A percentile compares a stretch with the other conserved stretches of the same genome.
Evolutionary conservation across 2,329 filamentous ascomycete genomes (phyloP).

Genomic region (Fusarium verticillioides): DNA sequence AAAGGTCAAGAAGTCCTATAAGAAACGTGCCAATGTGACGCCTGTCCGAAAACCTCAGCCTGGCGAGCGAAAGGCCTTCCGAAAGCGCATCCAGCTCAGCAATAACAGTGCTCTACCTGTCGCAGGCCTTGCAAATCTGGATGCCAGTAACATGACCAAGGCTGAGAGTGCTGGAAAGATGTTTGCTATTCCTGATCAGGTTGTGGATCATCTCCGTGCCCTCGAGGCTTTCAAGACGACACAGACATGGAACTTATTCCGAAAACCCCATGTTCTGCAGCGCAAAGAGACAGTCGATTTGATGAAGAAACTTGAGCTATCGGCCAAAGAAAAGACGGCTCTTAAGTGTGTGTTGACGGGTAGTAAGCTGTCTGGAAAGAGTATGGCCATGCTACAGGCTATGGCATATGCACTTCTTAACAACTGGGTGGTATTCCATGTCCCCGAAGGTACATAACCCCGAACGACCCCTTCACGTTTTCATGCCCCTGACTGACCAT

Average conservation of each 20-base stretch:
- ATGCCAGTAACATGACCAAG: constrained; percentile 63
- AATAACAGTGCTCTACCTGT: constrained; percentile 93
- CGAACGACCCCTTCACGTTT: not conserved
- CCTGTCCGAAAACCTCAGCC: constrained; percentile 68
- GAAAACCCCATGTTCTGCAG: constrained; percentile 81
- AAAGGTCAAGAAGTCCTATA: constrained; percentile 62
- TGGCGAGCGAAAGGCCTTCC: constrained; percentile 87
- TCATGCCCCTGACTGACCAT: constrained; percentile 7
- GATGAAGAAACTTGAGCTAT: constrained; percentile 69
- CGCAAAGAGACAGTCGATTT: constrained; percentile 81
- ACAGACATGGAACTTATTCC: constrained; percentile 89
- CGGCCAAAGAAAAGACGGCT: constrained; percentile 63
- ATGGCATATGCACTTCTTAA: constrained; percentile 84
- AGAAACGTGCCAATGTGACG: constrained; percentile 58
- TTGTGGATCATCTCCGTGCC: constrained; percentile 84
- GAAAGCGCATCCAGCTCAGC: constrained; percentile 90
- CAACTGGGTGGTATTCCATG: constrained; percentile 87
- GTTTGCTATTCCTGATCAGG: constrained; percentile 72
- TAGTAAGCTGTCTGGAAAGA: constrained; percentile 83
- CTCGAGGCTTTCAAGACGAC: constrained; percentile 90
- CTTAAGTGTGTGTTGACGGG: constrained; percentile 77
- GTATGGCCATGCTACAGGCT: constrained; percentile 83
- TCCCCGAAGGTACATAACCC: constrained; percentile 79
- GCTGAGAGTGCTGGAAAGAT: constrained; percentile 72
- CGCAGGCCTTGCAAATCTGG: constrained; percentile 71